Evolutionary conservation across 106 monocot genomes (phyloP).

Genomic region (Acorus gramineus): DNA sequence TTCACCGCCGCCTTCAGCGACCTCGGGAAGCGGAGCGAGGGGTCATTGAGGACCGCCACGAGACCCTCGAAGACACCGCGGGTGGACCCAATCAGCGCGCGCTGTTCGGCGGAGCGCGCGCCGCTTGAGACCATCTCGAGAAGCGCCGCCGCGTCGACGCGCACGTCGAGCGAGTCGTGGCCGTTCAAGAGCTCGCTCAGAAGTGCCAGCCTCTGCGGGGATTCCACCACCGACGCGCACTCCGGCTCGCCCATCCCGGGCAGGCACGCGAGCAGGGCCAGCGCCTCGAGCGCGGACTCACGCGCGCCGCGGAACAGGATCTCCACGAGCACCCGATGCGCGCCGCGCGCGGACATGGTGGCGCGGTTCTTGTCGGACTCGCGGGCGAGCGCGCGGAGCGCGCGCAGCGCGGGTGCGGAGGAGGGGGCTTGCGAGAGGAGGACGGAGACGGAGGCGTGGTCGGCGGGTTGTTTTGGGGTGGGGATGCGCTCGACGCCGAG

Average conservation of each 20-base stretch:
- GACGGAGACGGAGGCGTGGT: slow-evolving; percentile 37
- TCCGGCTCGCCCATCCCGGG: slow-evolving; percentile 34
- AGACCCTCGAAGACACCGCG: slow-evolving; percentile 48
- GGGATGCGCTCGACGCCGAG: slow-evolving; percentile 90
- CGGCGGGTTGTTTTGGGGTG: slow-evolving; percentile 83
- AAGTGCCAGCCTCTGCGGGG: slow-evolving; percentile 28
- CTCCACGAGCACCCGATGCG: slow-evolving; percentile 30
- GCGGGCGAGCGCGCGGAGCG: slow-evolving; percentile 10
- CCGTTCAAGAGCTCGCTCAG: slow-evolving; percentile 21
- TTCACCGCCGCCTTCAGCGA: slow-evolving; percentile 45
- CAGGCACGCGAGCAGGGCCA: slow-evolving; percentile 39
- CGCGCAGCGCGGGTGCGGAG: slow-evolving; percentile 22
- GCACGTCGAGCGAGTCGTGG: slow-evolving; percentile 23
- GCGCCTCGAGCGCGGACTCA: slow-evolving; percentile 33
- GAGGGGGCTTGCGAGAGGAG: slow-evolving; percentile 40
- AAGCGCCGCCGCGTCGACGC: slow-evolving; percentile 55
- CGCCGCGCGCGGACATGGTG: slow-evolving; percentile 40
- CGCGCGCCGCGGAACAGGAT: slow-evolving; percentile 35
- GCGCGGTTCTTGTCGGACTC: slow-evolving; percentile 35
- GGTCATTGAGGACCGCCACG: slow-evolving; percentile 24
- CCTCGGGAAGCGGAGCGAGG: slow-evolving; percentile 6
- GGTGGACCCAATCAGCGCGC: slow-evolving; percentile 22
- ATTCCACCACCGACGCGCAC: slow-evolving; percentile 23
- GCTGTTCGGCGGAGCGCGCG: slow-evolving; percentile 24
- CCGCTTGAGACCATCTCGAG: slow-evolving; percentile 46